phyloP scores from a whole-genome alignment of 768 basidiomycete species.

The Rhizopogon vinicolor region DNA sequence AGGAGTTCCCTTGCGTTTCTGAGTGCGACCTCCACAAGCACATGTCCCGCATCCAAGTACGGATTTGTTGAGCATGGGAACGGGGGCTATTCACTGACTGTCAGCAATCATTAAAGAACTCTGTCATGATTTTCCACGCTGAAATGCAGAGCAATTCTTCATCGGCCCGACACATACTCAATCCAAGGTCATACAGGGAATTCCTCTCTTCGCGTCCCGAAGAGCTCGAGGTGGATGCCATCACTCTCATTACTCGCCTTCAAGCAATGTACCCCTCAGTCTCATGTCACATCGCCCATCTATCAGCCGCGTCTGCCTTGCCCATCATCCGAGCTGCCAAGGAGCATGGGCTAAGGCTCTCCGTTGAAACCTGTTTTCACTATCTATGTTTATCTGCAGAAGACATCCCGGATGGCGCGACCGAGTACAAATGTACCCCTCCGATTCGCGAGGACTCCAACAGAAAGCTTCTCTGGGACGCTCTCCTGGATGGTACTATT shows the following conservation, averaged over 20 bases:
- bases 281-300: constrained; percentile 93
- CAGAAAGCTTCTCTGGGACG: constrained; percentile 75
- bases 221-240: constrained; percentile 74
- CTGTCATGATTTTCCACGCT: constrained; percentile 88
- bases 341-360: constrained; percentile 60
- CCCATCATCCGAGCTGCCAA: constrained; percentile 70
- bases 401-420: constrained; percentile 66
- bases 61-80: background rate
- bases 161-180: constrained; percentile 17
- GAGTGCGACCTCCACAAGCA: constrained; percentile 64
- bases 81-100: constrained; percentile 1
- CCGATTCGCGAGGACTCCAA: constrained; percentile 80
- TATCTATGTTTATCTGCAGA: constrained; percentile 80
- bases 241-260: constrained; percentile 67
- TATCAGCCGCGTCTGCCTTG: constrained; percentile 82
- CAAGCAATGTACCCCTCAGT: constrained; percentile 60
- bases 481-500: constrained; percentile 75
- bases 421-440: constrained; percentile 96
- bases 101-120: constrained; percentile 48
- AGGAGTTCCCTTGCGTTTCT: constrained; percentile 92
- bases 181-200: constrained; percentile 64
- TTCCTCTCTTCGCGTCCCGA: constrained; percentile 89
- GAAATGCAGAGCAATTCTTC: constrained; percentile 54
- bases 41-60: constrained; percentile 73
- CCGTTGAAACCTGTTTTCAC: constrained; percentile 97